A percentile compares a stretch with the other conserved stretches of the same genome.
phyloP scores from a whole-genome alignment of 257 asterid species.

The Verbascum thapsus region DNA sequence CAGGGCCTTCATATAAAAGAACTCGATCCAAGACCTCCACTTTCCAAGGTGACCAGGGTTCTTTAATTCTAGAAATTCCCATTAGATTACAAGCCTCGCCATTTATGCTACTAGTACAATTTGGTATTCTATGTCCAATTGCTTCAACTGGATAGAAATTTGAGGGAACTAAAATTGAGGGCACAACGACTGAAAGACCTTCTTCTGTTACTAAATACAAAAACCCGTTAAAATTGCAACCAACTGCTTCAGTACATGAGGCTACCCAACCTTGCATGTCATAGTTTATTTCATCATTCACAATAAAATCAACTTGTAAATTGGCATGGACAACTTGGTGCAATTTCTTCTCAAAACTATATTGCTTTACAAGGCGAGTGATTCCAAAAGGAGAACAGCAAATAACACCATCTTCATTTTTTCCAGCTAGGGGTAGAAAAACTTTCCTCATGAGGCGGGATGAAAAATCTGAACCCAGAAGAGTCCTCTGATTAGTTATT shows the following conservation, averaged over 20 bases:
- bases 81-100: constrained; percentile 43
- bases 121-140: constrained; percentile 60
- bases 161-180: constrained; percentile 66
- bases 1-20: constrained; percentile 75
- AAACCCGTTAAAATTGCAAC: constrained; percentile 76
- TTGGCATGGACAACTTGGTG: constrained; percentile 64
- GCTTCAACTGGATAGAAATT: constrained; percentile 76
- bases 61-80: constrained; percentile 45
- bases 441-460: constrained; percentile 53
- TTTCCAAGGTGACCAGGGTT: constrained; percentile 74
- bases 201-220: constrained; percentile 72
- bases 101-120: constrained; percentile 35
- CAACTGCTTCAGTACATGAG: constrained; percentile 64
- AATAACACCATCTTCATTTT: constrained; percentile 57
- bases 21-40: constrained; percentile 89
- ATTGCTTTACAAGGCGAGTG: constrained; percentile 67
- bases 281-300: constrained; percentile 54
- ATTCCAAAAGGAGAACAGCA: constrained; percentile 90
- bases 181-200: constrained; percentile 89
- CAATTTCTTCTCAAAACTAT: constrained; percentile 43
- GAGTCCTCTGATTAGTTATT: constrained; percentile 41
- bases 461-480: constrained; percentile 40
- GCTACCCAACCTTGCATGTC: constrained; percentile 55
- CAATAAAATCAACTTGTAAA: constrained; percentile 49
- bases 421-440: constrained; percentile 60